phyloP scores from a whole-genome alignment of 441 rosid genomes.

The Eruca vesicaria region DNA sequence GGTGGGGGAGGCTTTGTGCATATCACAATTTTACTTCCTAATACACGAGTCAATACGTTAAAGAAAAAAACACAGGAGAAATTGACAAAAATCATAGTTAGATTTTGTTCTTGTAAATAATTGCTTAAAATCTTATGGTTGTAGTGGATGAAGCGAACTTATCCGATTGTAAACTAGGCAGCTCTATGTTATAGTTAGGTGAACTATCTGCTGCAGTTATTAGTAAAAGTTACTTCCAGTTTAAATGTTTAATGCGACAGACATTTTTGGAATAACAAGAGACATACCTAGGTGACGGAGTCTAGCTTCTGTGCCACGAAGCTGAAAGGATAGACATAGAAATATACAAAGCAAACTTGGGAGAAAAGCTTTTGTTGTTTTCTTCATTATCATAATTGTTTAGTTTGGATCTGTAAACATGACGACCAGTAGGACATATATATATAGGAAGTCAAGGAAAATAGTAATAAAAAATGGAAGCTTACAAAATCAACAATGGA shows the following conservation, averaged over 20 bases:
- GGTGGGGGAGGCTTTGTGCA: background rate
- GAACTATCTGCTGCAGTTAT: background rate
- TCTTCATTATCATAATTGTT: background rate
- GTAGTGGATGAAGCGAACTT: too few relatives aligned
- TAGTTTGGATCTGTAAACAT: background rate
- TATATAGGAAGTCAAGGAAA: background rate
- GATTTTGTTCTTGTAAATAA: too few relatives aligned
- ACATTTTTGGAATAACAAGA: background rate
- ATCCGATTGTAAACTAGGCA: background rate
- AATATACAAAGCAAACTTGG: background rate
- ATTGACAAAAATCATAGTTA: too few relatives aligned
- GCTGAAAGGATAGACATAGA: background rate
- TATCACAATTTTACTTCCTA: background rate
- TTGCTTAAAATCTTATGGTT: too few relatives aligned
- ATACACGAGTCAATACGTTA: background rate
- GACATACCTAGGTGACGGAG: background rate
- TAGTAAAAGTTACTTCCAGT: background rate
- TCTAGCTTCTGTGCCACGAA: constrained; percentile 16
- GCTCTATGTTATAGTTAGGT: background rate
- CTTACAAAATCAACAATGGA: background rate
- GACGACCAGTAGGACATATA: background rate
- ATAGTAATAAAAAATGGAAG: background rate
- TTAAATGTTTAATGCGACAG: background rate
- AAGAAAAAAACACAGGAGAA: background rate
- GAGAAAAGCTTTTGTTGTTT: constrained; percentile 5